A percentile compares a stretch with the other conserved stretches of the same genome.
phyloP scores from a whole-genome alignment of 2,329 filamentous ascomycete species.

The Fusarium floridanum region DNA sequence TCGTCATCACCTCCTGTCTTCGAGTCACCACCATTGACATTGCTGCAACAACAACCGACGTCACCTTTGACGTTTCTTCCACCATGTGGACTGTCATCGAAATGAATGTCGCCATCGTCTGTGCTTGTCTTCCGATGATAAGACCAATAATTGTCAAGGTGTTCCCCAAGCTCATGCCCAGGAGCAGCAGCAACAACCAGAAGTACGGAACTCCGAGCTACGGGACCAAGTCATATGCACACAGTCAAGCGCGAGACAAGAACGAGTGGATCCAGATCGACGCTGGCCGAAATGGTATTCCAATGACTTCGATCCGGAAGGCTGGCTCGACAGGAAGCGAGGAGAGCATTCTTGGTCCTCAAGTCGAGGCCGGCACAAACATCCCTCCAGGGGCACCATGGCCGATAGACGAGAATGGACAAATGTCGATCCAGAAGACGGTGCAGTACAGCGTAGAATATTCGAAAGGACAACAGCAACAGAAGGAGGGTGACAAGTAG shows the following conservation, averaged over 20 bases:
- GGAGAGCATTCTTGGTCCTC: constrained; percentile 38
- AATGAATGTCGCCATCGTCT: constrained; percentile 55
- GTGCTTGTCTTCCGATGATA: constrained; percentile 56
- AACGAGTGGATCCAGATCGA: constrained; percentile 44
- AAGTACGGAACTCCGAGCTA: constrained; percentile 29
- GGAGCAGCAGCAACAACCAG: constrained; percentile 37
- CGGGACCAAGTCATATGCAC: constrained; percentile 34
- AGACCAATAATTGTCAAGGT: constrained; percentile 48
- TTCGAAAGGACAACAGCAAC: constrained; percentile 4
- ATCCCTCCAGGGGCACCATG: constrained; percentile 1
- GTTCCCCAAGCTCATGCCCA: constrained; percentile 42
- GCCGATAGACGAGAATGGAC: constrained; percentile 7
- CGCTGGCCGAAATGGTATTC: constrained; percentile 33
- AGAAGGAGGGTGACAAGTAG: neutral
- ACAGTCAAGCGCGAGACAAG: constrained; percentile 36
- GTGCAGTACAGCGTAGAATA: constrained; percentile 36
- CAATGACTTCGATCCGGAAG: constrained; percentile 34
- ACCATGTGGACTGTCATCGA: constrained; percentile 56
- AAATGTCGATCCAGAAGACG: constrained; percentile 35
- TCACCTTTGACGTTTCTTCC: constrained; percentile 51
- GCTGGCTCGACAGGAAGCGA: constrained; percentile 42
- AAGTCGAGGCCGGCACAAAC: constrained; percentile 18
- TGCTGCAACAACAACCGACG: constrained; percentile 45
- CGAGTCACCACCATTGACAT: constrained; percentile 49
- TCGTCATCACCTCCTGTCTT: constrained; percentile 49